A percentile compares a stretch with the other conserved stretches of the same genome.
These are phyloP conservation scores for Striga hermonthica DNA, from an alignment of 305 asterid genomes.

Conservation along the genomic window DNA sequence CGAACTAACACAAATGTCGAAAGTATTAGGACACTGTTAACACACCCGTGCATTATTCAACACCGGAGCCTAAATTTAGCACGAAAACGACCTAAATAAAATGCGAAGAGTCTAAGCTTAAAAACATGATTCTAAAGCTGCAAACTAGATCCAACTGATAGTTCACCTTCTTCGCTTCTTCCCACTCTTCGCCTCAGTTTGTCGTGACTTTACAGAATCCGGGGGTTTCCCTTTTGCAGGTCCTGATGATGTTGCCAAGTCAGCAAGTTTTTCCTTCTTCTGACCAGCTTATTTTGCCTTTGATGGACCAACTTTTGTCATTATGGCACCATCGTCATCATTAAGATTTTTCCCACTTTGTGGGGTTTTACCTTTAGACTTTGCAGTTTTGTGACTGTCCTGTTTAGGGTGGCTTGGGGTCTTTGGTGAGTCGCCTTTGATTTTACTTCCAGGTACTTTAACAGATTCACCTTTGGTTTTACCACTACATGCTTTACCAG, in stretches of 20 bases:
- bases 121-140: slow-evolving; percentile 15
- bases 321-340: slow-evolving; percentile 35
- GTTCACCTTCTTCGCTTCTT: slow-evolving; percentile 61
- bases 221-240: not conserved
- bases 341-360: slow-evolving; percentile 35
- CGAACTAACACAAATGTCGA: slow-evolving; percentile 26
- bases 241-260: slow-evolving; percentile 38
- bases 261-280: slow-evolving; percentile 39
- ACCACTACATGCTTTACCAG: slow-evolving; percentile 41
- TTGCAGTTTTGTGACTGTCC: slow-evolving; percentile 42
- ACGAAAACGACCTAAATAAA: slow-evolving; percentile 31
- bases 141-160: slow-evolving; percentile 17
- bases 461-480: slow-evolving; percentile 45
- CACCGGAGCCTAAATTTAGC: slow-evolving; percentile 26
- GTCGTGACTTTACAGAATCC: slow-evolving; percentile 45
- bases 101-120: slow-evolving; percentile 24
- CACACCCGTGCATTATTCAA: slow-evolving; percentile 2
- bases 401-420: slow-evolving; percentile 48
- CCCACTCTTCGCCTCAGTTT: slow-evolving; percentile 46
- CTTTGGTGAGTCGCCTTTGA: slow-evolving; percentile 49
- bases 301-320: slow-evolving; percentile 47
- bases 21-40: slow-evolving; percentile 13
- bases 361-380: slow-evolving; percentile 52
- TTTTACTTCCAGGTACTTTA: slow-evolving; percentile 37
- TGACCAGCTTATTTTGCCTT: slow-evolving; percentile 55